phyloP scores from a whole-genome alignment of 352 stramenopile genomes.

The Globisporangium abappressorium region DNA sequence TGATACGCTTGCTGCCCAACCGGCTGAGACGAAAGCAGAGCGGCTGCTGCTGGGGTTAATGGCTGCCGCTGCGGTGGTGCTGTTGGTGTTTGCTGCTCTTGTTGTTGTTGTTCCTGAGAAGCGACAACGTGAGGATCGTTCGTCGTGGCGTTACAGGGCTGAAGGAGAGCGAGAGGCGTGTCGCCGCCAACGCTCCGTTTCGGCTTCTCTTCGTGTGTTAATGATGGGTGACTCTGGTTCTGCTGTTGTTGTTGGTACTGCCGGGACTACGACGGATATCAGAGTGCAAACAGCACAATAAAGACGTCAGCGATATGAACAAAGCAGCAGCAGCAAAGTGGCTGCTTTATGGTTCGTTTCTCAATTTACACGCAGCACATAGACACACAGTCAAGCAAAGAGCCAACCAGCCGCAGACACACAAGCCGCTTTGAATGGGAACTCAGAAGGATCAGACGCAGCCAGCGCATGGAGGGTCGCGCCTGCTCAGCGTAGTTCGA shows the following conservation, averaged over 20 bases:
- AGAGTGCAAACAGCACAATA: conserved; percentile 3
- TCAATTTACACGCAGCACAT: conserved; percentile 2
- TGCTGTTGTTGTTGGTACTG: not conserved
- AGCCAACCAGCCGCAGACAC: not conserved
- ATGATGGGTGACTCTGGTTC: not conserved
- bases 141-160: conserved; percentile 5
- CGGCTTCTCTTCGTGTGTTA: not conserved
- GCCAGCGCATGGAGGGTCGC: not conserved
- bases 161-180: not conserved
- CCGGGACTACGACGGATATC: not conserved
- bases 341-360: conserved; percentile 1
- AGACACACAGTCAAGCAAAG: not conserved
- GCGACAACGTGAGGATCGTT: conserved; percentile 7
- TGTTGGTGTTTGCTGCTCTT: not conserved
- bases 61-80: not conserved
- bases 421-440: not conserved
- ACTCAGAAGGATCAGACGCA: not conserved
- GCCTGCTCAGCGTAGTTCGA: not conserved
- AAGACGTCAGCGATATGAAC: conserved; percentile 1
- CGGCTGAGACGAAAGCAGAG: not conserved
- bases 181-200: not conserved
- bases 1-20: not conserved
- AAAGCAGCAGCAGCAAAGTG: not conserved
- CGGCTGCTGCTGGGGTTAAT: not conserved
- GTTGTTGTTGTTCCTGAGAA: not conserved